These are phyloP conservation scores for Cladorrhinum samala DNA, from an alignment of 495 filamentous ascomycete genomes.

Conservation along the genomic window DNA sequence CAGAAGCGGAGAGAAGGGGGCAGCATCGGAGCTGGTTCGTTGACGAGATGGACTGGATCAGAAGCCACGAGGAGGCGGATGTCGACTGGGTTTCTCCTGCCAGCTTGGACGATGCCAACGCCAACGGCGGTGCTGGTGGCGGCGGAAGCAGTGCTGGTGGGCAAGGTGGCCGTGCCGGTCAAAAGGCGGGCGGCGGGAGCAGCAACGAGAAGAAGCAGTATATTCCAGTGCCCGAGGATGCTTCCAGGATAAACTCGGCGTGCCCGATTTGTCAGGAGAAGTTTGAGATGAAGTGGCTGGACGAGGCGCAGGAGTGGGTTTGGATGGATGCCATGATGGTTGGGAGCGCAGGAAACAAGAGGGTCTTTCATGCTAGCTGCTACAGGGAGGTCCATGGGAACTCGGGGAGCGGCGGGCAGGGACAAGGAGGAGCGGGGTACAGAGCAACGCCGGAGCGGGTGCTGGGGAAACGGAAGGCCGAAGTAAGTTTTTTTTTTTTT, in stretches of 20 bases:
- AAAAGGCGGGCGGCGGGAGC: neutral
- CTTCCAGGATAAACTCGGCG: slow-evolving; percentile 54
- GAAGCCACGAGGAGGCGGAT: slow-evolving; percentile 68
- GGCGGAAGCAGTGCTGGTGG: slow-evolving; percentile 7
- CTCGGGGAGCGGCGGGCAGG: neutral
- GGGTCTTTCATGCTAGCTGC: slow-evolving; percentile 86
- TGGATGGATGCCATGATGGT: slow-evolving; percentile 86
- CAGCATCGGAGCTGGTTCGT: slow-evolving; percentile 92
- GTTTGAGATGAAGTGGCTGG: slow-evolving; percentile 82
- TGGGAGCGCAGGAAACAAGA: no score
- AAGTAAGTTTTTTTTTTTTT: no score
- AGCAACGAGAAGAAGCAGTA: slow-evolving; percentile 52
- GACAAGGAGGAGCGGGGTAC: no score
- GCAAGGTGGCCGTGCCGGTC: neutral
- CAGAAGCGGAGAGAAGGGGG: slow-evolving; percentile 71
- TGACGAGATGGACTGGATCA: slow-evolving; percentile 90
- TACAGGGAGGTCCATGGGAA: slow-evolving; percentile 59
- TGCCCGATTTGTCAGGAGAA: slow-evolving; percentile 95
- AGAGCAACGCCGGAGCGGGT: slow-evolving; percentile 55
- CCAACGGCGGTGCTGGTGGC: neutral
- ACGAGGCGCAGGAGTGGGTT: slow-evolving; percentile 91
- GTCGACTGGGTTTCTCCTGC: slow-evolving; percentile 40
- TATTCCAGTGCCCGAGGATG: slow-evolving; percentile 72
- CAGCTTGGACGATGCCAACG: neutral
- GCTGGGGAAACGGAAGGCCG: slow-evolving; percentile 74